These are phyloP conservation scores for Leptographium wingfieldii DNA, from an alignment of 2,329 filamentous ascomycete species.

Conservation along the genomic window DNA sequence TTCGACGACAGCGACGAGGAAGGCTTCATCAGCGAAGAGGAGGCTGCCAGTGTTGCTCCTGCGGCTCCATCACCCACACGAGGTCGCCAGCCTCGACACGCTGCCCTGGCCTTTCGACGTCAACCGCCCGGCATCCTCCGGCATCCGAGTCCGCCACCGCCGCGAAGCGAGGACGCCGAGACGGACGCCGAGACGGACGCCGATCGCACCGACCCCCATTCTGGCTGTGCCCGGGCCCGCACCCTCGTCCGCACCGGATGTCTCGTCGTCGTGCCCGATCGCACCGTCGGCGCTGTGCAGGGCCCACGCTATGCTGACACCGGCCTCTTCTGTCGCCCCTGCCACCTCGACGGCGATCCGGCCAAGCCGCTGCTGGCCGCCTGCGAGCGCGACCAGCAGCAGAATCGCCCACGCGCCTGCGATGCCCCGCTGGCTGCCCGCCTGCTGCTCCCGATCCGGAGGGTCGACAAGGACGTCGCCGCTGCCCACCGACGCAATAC, in stretches of 20 bases:
- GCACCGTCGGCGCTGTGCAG: conserved; percentile 41
- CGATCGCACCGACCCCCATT: conserved; percentile 3
- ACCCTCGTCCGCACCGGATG: conserved; percentile 26
- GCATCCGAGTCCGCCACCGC: conserved; percentile 36
- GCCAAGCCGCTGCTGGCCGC: conserved; percentile 29
- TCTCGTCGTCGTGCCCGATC: conserved; percentile 30
- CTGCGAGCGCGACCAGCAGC: conserved; percentile 32
- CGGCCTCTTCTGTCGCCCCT: conserved; percentile 32
- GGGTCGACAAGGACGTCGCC: neutral
- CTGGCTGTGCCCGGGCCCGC: conserved; percentile 16
- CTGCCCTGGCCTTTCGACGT: conserved; percentile 22
- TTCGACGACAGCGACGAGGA: conserved; percentile 13
- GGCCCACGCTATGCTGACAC: conserved; percentile 37
- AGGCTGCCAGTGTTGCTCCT: neutral
- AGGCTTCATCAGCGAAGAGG: conserved; percentile 8
- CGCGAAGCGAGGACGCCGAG: conserved; percentile 8
- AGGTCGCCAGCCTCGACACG: neutral
- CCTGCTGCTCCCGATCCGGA: neutral
- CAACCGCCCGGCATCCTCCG: conserved; percentile 33
- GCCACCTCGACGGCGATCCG: conserved; percentile 33
- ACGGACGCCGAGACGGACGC: conserved; percentile 11
- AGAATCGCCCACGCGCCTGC: conserved; percentile 15
- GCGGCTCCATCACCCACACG: neutral
- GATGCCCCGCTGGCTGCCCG: neutral
- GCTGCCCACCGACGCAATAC: conserved; percentile 1